These are phyloP conservation scores for Panaeolus cyanescens DNA, from an alignment of 768 basidiomycete genomes.

Conservation along the genomic window DNA sequence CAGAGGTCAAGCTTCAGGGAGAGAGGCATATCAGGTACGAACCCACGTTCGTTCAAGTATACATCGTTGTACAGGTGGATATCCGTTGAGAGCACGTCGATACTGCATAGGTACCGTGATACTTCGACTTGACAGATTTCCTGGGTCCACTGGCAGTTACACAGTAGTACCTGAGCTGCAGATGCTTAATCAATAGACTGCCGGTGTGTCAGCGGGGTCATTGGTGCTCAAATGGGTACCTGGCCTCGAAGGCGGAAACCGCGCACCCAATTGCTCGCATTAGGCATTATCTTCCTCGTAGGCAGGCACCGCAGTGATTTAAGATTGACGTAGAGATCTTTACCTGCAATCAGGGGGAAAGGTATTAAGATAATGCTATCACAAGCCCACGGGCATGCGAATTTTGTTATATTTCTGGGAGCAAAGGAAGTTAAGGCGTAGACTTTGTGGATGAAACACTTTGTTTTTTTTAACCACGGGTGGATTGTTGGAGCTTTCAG, in stretches of 20 bases:
- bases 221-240: background rate
- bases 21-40: background rate
- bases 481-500: background rate
- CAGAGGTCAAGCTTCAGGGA: background rate
- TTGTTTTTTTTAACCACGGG: background rate
- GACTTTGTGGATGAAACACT: constrained; percentile 1
- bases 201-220: background rate
- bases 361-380: background rate
- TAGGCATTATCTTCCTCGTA: background rate
- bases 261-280: background rate
- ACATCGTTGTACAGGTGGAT: background rate
- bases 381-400: background rate
- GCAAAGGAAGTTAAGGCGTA: background rate
- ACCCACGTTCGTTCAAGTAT: background rate
- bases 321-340: background rate
- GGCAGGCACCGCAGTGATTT: background rate
- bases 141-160: background rate
- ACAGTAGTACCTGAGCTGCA: too few species aligned
- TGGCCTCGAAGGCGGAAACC: too few species aligned
- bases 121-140: background rate
- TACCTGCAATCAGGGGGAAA: background rate
- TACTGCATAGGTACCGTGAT: background rate
- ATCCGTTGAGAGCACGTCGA: too few species aligned
- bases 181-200: background rate
- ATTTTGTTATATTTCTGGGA: background rate